Evolutionary conservation across 176 grass and related monocot genomes (phyloP).

Genomic region (Bonia amplexicaulis): DNA sequence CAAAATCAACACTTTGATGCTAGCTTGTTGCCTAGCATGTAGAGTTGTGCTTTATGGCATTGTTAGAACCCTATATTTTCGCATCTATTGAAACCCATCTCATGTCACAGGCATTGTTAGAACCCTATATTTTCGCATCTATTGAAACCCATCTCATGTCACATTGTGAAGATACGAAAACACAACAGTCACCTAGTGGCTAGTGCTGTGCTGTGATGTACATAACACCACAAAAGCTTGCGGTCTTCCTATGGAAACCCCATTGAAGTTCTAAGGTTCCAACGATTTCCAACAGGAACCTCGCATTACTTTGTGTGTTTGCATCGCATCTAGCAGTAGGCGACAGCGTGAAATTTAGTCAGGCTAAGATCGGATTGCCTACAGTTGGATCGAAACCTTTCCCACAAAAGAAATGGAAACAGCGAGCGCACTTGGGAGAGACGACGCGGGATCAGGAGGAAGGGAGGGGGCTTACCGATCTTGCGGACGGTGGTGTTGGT

Average conservation of each 20-base stretch:
- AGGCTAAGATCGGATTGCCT: not conserved
- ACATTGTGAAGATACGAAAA: not conserved
- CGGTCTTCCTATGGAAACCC: not conserved
- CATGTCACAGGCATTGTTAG: too few relatives aligned
- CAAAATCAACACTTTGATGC: not conserved
- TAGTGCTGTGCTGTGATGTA: not conserved
- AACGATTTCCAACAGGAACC: not conserved
- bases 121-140: not conserved
- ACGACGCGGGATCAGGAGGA: not conserved
- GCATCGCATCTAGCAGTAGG: not conserved
- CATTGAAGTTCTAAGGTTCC: not conserved
- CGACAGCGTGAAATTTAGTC: not conserved
- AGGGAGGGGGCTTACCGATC: slow-evolving; percentile 42
- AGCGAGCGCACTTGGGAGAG: not conserved
- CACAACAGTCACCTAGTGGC: not conserved
- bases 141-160: not conserved
- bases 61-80: not conserved
- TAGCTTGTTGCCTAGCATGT: not conserved
- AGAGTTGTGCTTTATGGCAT: not conserved
- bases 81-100: too few relatives aligned
- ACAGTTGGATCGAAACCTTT: too few relatives aligned
- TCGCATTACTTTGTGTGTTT: not conserved
- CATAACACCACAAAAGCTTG: not conserved
- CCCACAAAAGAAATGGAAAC: too few relatives aligned
- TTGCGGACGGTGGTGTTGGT: slow-evolving; percentile 72